Percentiles rank a stretch among this genome's conserved stretches.
Conservation (phyloP, 768 basidiomycete genomes). For the Holtermannia corniformis region DNA sequence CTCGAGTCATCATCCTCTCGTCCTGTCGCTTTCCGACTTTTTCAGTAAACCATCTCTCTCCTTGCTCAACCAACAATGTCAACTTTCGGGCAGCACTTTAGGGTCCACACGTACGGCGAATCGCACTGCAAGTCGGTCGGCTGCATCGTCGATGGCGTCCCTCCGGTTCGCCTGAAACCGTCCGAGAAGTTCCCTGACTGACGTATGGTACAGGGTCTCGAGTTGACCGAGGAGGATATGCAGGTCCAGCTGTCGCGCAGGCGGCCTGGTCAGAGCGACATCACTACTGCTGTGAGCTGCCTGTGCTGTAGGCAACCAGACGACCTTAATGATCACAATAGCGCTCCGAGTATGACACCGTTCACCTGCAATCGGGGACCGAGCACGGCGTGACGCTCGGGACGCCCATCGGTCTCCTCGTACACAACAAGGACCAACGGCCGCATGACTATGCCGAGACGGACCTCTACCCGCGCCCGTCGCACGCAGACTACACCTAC, state of each 20-base stretch:
- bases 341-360: slow-evolving; percentile 92
- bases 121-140: slow-evolving; percentile 95
- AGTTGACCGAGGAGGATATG: slow-evolving; percentile 68
- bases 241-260: slow-evolving; percentile 84
- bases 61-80: too few species aligned
- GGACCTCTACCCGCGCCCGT: slow-evolving; percentile 91
- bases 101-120: slow-evolving; percentile 96
- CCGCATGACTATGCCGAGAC: slow-evolving; percentile 99
- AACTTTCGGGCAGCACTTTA: slow-evolving; percentile 79
- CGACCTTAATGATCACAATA: slow-evolving; percentile 36
- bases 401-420: slow-evolving; percentile 92
- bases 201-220: slow-evolving; percentile 56
- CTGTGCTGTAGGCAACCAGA: not conserved
- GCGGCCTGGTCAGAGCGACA: slow-evolving; percentile 88
- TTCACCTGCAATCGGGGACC: slow-evolving; percentile 83
- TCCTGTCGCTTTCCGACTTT: not conserved
- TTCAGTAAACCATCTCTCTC: too few species aligned
- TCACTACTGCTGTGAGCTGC: slow-evolving; percentile 79
- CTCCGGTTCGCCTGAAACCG: slow-evolving; percentile 57
- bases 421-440: slow-evolving; percentile 95
- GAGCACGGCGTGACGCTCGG: slow-evolving; percentile 93
- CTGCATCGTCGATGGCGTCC: slow-evolving; percentile 93
- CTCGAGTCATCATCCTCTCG: not conserved
- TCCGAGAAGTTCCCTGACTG: slow-evolving; percentile 7
- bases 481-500: slow-evolving; percentile 97